These are phyloP conservation scores for Dothistroma pini DNA, from an alignment of 2,329 filamentous ascomycete genomes.

Conservation along the genomic window DNA sequence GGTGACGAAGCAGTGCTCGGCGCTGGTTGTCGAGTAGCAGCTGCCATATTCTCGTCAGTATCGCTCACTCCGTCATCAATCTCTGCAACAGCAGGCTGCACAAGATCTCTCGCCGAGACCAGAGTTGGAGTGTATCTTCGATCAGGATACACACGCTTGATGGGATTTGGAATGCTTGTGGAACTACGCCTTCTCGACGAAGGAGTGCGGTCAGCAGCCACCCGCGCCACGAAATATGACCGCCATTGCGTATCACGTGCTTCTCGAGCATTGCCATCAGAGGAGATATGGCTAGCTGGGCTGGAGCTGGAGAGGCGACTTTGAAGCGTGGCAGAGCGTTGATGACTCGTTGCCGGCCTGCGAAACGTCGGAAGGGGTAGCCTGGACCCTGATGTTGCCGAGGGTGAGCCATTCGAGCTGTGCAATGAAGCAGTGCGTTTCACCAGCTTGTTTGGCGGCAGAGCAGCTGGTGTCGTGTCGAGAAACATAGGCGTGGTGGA, in stretches of 20 bases:
- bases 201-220: constrained; percentile 21
- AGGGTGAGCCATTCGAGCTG: constrained; percentile 42
- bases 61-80: constrained; percentile 26
- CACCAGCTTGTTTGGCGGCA: constrained; percentile 70
- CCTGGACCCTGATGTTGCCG: constrained; percentile 54
- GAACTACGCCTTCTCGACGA: constrained; percentile 26
- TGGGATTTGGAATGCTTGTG: constrained; percentile 37
- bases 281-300: constrained; percentile 15
- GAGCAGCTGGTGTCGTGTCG: constrained; percentile 34
- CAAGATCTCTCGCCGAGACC: constrained; percentile 29
- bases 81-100: constrained; percentile 25
- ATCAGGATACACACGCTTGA: constrained; percentile 36
- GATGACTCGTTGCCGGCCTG: constrained; percentile 74
- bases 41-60: constrained; percentile 16
- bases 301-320: constrained; percentile 18
- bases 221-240: constrained; percentile 35
- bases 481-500: constrained; percentile 63
- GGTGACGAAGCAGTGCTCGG: constrained; percentile 29
- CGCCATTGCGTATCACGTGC: constrained; percentile 30
- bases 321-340: constrained; percentile 68
- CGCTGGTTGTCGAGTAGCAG: constrained; percentile 6
- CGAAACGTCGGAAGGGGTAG: constrained; percentile 64
- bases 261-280: constrained; percentile 11
- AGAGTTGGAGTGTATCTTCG: constrained; percentile 35
- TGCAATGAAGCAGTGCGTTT: constrained; percentile 64